These are phyloP conservation scores for Chalciporus piperatoides DNA, from an alignment of 1,284 basidiomycete genomes.

Conservation along the genomic window DNA sequence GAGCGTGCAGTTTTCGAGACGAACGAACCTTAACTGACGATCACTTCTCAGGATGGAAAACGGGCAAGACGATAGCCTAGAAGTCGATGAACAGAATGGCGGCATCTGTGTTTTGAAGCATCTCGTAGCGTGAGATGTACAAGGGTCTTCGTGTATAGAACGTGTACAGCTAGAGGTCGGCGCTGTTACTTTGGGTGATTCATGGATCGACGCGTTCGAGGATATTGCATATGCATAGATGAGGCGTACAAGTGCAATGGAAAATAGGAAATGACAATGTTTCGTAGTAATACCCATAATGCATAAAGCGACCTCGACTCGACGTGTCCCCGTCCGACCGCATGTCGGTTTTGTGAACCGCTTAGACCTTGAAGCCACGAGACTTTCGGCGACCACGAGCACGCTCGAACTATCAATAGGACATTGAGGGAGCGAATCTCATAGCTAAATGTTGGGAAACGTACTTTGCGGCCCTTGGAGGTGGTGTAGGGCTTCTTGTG, in stretches of 20 bases:
- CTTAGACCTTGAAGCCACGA: constrained; percentile 85
- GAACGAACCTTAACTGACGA: background rate
- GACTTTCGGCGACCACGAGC: constrained; percentile 94
- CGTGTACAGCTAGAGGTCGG: background rate
- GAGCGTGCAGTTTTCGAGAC: constrained; percentile 2
- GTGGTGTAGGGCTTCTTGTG: constrained; percentile 93
- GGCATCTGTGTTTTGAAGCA: background rate
- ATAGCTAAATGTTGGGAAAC: constrained; percentile 1
- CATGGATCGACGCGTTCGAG: constrained; percentile 7
- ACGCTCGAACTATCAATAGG: constrained; percentile 66
- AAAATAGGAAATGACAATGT: constrained; percentile 16
- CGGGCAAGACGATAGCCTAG: constrained; percentile 18
- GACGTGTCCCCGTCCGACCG: constrained; percentile 17
- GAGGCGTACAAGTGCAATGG: constrained; percentile 20
- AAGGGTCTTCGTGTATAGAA: background rate
- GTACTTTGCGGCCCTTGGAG: constrained; percentile 93
- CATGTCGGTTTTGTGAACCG: constrained; percentile 25
- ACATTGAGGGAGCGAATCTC: constrained; percentile 7
- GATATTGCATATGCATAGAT: constrained; percentile 27
- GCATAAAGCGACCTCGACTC: constrained; percentile 23
- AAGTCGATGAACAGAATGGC: background rate
- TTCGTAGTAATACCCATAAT: constrained; percentile 27
- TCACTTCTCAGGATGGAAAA: constrained; percentile 19
- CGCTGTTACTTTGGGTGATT: background rate
- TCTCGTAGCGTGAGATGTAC: background rate